Base-by-base conservation (phyloP, 768 basidiomycete genomes). In the Pholiota conissans region DNA sequence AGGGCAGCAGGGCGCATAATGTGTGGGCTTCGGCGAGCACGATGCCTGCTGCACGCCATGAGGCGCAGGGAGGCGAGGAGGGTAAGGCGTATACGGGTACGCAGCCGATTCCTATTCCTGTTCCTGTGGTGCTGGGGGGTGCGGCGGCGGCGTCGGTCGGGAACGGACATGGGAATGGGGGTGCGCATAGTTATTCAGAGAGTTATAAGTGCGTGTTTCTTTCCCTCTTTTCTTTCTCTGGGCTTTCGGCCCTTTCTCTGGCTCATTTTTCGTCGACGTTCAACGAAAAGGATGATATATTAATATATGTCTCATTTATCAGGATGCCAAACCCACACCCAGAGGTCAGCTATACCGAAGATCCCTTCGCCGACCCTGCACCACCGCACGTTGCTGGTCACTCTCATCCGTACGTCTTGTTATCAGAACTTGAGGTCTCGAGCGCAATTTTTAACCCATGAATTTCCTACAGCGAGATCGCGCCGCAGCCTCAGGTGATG, bases 291-390 rank as follows among this genome's bases (percentile, higher is more conserved):
- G 5, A 62, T 34, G n/a, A n/a, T n/a, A n/a, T 45, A 7, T 13
- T 9, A 3, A 7, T 24, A 0, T 24, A 7, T 27, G 30, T 18
- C 11, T 13, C 32, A 5, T 45, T 27, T 42, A 18, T 8, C 14
- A 64, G 62, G 50, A 61, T 65, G 55, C 64, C 65, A 10, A 67
- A 67, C 29, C 67, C 63, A 29, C 63, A 59, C 37, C 61, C 56
- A 6, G 61, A 58, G 14, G 42, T 48, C 53, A 58, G 49, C 26
- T 66, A 60, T 24, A 61, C 30, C 11, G 54, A 49, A 35, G 69
- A 76, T 60, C 74, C 72, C 0, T 76, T 75, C 49, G 69, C 68
- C 11, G 74, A 76, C 52, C 74, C 74, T 29, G 29, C 56, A 18
- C 59, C 58, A 7, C 71, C 70, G 5, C 63, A 55, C 39, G 69